phyloP scores from a whole-genome alignment of 805 yeast species.

The Ogataea corticis region DNA sequence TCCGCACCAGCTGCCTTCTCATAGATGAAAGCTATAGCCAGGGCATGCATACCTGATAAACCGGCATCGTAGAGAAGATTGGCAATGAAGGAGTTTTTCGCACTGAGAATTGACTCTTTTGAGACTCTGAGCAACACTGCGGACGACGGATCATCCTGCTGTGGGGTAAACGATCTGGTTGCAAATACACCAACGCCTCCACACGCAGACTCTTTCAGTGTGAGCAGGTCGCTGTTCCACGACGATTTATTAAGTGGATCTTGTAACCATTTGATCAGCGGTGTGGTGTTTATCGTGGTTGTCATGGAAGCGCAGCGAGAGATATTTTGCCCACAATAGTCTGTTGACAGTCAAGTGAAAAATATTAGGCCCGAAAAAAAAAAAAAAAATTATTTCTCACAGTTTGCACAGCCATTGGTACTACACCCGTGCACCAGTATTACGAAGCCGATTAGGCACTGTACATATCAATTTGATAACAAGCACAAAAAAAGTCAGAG shows the following conservation, averaged over 20 bases:
- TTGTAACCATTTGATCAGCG: conserved; percentile 53
- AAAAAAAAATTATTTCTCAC: background rate
- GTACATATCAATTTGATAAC: too few species aligned
- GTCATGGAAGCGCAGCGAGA: conserved; percentile 25
- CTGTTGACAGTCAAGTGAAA: background rate
- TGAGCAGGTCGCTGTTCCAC: conserved; percentile 50
- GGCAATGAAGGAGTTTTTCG: conserved; percentile 60
- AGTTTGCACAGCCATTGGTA: background rate
- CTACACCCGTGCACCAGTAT: background rate
- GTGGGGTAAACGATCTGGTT: conserved; percentile 35
- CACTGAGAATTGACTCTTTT: conserved; percentile 58
- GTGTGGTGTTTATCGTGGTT: conserved; percentile 29
- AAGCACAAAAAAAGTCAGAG: too few species aligned
- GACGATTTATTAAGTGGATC: conserved; percentile 46
- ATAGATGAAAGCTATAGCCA: conserved; percentile 70
- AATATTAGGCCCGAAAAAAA: background rate
- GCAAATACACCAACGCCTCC: conserved; percentile 83
- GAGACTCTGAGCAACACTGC: conserved; percentile 55
- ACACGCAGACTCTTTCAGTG: conserved; percentile 44
- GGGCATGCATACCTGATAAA: conserved; percentile 63
- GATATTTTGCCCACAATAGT: background rate
- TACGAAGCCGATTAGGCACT: too few species aligned
- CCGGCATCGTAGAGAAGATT: conserved; percentile 63
- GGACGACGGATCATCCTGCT: conserved; percentile 30
- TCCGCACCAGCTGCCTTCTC: conserved; percentile 57